These are phyloP conservation scores for Naegleria gruberi DNA, from an alignment of 208 protist species.

Conservation along the genomic window DNA sequence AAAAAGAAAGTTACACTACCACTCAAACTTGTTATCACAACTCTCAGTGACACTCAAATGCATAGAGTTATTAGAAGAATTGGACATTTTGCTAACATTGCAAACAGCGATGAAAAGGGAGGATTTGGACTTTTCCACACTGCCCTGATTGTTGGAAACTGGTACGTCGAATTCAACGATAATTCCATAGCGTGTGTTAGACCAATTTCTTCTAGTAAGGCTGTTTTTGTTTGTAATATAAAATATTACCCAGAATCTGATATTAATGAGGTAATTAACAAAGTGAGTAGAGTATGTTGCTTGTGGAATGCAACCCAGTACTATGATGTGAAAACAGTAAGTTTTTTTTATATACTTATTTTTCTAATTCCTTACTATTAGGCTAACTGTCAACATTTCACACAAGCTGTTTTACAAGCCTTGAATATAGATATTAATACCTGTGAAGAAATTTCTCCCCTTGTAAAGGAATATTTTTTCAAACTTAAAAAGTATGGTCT, in stretches of 20 bases:
- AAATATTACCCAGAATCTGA: background rate
- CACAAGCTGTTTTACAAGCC: background rate
- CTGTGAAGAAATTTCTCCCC: background rate
- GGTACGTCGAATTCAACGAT: background rate
- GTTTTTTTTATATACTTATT: background rate
- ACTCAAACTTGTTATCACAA: background rate
- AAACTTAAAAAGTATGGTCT: background rate
- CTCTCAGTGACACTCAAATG: background rate
- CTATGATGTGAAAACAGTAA: background rate
- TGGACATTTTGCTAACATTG: background rate
- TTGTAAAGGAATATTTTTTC: background rate
- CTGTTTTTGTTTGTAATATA: background rate
- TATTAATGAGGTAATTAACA: background rate
- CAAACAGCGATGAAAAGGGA: background rate
- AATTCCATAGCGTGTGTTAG: background rate
- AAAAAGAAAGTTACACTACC: background rate
- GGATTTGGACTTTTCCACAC: background rate
- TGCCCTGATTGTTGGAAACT: background rate
- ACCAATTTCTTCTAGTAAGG: background rate
- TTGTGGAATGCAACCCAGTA: background rate
- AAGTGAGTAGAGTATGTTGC: background rate
- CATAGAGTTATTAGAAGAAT: background rate
- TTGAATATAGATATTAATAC: background rate
- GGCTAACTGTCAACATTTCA: background rate
- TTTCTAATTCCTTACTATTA: background rate